Conservation (phyloP, 75 land plant species). For the Isoetes taiwanensis region DNA sequence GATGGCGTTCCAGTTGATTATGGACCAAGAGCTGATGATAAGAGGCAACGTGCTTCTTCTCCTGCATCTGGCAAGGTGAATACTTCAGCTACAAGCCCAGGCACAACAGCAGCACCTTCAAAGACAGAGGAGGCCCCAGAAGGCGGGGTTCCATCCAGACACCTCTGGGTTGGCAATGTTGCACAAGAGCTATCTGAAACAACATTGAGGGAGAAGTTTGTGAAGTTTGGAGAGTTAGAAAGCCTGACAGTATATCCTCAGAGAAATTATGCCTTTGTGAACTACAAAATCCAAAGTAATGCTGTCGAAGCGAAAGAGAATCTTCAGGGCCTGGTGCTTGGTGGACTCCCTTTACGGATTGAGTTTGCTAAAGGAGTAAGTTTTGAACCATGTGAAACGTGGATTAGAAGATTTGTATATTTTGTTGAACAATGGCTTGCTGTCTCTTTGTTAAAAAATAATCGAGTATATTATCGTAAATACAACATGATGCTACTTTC, state of each 20-base stretch:
- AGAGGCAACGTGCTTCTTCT: not conserved
- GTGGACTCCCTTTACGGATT: slow-evolving; percentile 42
- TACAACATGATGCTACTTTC: too few species aligned
- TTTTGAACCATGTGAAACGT: too few species aligned
- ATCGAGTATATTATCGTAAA: too few species aligned
- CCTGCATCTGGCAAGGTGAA: slow-evolving; percentile 9
- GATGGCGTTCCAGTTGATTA: slow-evolving; percentile 19
- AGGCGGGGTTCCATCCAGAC: slow-evolving; percentile 28
- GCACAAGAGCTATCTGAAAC: slow-evolving; percentile 37
- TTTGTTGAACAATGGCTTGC: too few species aligned
- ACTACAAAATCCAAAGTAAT: slow-evolving; percentile 41
- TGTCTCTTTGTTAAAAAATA: too few species aligned
- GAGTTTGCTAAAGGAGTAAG: slow-evolving; percentile 80
- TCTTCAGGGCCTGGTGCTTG: slow-evolving; percentile 40
- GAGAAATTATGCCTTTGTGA: slow-evolving; percentile 63
- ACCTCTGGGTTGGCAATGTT: slow-evolving; percentile 76
- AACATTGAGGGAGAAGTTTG: slow-evolving; percentile 35
- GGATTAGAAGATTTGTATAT: too few species aligned
- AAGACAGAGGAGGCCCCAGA: slow-evolving; percentile 17
- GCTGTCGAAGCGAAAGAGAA: slow-evolving; percentile 63
- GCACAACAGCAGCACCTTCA: not conserved
- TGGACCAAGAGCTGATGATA: slow-evolving; percentile 14
- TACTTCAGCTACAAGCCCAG: slow-evolving; percentile 1
- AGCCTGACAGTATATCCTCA: slow-evolving; percentile 35
- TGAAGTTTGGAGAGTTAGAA: slow-evolving; percentile 49